Percentiles rank a stretch among this genome's conserved stretches.
Evolutionary conservation across 768 basidiomycete genomes (phyloP).

Genomic region (Amanita fuliginea): DNA sequence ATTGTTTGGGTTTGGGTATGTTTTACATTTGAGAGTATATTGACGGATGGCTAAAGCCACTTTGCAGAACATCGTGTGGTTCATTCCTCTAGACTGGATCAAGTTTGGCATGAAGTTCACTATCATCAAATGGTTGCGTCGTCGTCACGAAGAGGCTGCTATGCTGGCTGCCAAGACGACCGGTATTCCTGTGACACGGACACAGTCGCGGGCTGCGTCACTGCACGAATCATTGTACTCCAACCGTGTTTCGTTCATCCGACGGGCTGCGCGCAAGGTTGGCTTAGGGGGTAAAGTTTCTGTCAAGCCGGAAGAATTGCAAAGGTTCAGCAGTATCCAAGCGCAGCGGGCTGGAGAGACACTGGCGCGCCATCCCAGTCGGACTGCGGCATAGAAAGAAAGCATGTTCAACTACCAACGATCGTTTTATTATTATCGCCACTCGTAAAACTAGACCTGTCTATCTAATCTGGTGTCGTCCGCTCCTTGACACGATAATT

Average conservation of each 20-base stretch:
- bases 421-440: slow-evolving; percentile 4
- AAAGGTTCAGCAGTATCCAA: slow-evolving; percentile 81
- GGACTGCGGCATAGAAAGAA: slow-evolving; percentile 27
- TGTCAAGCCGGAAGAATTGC: slow-evolving; percentile 78
- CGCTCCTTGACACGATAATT: slow-evolving; percentile 2
- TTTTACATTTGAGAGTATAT: slow-evolving; percentile 9
- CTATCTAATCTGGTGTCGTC: slow-evolving; percentile 5
- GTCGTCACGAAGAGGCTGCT: slow-evolving; percentile 41
- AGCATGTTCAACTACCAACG: slow-evolving; percentile 5
- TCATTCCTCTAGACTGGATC: slow-evolving; percentile 89
- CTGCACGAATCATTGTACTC: slow-evolving; percentile 90
- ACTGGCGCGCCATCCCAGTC: slow-evolving; percentile 67
- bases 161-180: slow-evolving; percentile 19
- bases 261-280: slow-evolving; percentile 78
- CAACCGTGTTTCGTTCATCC: slow-evolving; percentile 91
- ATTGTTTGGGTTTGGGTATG: slow-evolving; percentile 94
- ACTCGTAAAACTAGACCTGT: slow-evolving; percentile 6
- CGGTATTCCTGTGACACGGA: slow-evolving; percentile 73
- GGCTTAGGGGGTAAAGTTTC: slow-evolving; percentile 75
- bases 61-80: slow-evolving; percentile 86
- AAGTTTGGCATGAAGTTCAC: slow-evolving; percentile 96
- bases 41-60: slow-evolving; percentile 8
- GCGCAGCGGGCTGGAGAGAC: slow-evolving; percentile 68
- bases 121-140: slow-evolving; percentile 75
- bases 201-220: slow-evolving; percentile 81